Percentiles rank a stretch among this genome's conserved stretches.
Evolutionary conservation across 352 stramenopile species (phyloP).

Genomic region (Phytopythium ostracodes): DNA sequence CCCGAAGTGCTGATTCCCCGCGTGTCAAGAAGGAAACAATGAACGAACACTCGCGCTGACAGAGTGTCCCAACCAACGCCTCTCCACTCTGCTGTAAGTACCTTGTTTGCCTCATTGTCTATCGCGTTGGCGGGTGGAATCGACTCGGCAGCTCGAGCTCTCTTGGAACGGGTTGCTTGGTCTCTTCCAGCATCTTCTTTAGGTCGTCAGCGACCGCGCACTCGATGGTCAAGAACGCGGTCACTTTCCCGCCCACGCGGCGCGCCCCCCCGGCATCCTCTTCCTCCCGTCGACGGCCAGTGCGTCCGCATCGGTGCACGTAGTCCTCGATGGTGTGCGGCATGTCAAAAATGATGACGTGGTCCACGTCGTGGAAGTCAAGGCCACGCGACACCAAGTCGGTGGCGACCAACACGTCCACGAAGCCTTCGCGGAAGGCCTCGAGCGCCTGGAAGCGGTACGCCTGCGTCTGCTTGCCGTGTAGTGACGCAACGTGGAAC

Average conservation of each 20-base stretch:
- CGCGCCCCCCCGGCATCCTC: constrained; percentile 18
- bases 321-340: constrained; percentile 89
- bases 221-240: constrained; percentile 50
- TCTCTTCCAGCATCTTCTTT: constrained; percentile 38
- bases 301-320: constrained; percentile 86
- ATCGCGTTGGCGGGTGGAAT: constrained; percentile 21
- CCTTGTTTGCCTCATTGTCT: not conserved
- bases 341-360: constrained; percentile 90
- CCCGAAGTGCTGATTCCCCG: not conserved
- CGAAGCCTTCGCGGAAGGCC: constrained; percentile 42
- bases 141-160: constrained; percentile 40
- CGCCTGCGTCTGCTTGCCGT: constrained; percentile 85
- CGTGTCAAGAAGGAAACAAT: not conserved
- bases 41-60: not conserved
- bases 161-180: constrained; percentile 36
- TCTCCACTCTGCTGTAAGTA: not conserved
- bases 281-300: constrained; percentile 27
- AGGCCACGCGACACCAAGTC: constrained; percentile 88
- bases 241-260: constrained; percentile 26
- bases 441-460: constrained; percentile 48
- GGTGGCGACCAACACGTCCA: constrained; percentile 88
- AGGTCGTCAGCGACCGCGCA: constrained; percentile 52
- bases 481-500: constrained; percentile 93
- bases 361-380: constrained; percentile 82
- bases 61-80: not conserved